Base-by-base conservation (phyloP, 2,329 filamentous ascomycete species). In the Cladorrhinum sp. region DNA sequence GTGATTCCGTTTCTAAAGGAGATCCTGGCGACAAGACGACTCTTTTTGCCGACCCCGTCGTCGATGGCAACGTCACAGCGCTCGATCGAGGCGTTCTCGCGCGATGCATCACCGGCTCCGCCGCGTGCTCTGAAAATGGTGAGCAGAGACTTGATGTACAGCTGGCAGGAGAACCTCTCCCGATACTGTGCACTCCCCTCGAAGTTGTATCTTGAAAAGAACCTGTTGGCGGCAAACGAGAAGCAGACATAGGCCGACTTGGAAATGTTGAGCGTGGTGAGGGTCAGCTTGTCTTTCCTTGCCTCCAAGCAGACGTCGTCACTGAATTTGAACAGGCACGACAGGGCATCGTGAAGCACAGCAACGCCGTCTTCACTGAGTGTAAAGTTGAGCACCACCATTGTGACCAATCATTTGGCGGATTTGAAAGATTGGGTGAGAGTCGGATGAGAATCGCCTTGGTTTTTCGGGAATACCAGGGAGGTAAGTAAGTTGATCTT, bases 221-320 rank as follows among this genome's bases (percentile, higher is more conserved):
- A 93, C 42, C 84, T 82, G 65, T 78, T 83, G 46, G 84, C 82
- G 49, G 87, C 79, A 57, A 93, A 85, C 7, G 83, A 82, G 68
- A 92, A 87, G 61, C 87, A 88, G 24, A 88, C 86, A 72, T 93
- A 93, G 18, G 89, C 89, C 3, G 90, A 91, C 70, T 91, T 91
- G 59, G 90, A 91, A n/a, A 84, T 83, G 72, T 94, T 94, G 65
- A 94, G 78, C 14, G 90, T 86, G 14, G 89, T 91, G 58, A 94
- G 79, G 3, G 87, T 80, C 65, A 94, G 82, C 90, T 83, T 85
- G 68, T 91, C 87, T 64, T 81, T 84, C 67, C 83, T 82, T 33
- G 88, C 88, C 73, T 93, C 90, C 46, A 94, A 80, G 24, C 86
- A 89, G 20, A 94, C 89, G 51, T 88, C 85, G 67, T 94, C 90